Conservation (phyloP, 352 stramenopile species). For the Globisporangium yorkense region DNA sequence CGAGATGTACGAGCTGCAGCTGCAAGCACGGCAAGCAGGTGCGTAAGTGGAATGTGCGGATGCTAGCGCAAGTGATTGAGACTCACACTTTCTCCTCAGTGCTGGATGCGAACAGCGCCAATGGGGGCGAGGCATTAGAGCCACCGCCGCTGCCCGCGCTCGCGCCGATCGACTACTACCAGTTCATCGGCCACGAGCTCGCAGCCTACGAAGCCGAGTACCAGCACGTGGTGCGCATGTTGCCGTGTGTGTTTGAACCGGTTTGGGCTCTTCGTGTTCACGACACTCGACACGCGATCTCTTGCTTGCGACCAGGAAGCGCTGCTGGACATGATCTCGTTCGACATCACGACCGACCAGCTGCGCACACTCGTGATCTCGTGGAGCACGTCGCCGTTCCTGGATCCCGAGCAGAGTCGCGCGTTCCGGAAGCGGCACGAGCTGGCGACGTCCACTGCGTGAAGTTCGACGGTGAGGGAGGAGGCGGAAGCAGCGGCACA, state of each 20-base stretch:
- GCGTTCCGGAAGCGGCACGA: constrained; percentile 38
- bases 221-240: constrained; percentile 62
- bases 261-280: background rate
- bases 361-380: constrained; percentile 76
- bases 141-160: constrained; percentile 19
- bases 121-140: background rate
- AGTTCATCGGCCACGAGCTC: constrained; percentile 65
- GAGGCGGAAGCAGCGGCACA: background rate
- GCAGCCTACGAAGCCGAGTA: constrained; percentile 75
- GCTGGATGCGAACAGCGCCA: background rate
- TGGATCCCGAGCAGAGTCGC: constrained; percentile 40
- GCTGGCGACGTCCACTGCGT: constrained; percentile 2
- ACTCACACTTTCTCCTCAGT: constrained; percentile 6
- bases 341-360: constrained; percentile 61
- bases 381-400: constrained; percentile 76
- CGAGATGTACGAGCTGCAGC: constrained; percentile 54
- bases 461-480: background rate
- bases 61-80: background rate
- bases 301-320: constrained; percentile 29
- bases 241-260: background rate
- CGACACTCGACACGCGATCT: too few species aligned
- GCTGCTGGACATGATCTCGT: constrained; percentile 57
- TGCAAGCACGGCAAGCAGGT: constrained; percentile 31
- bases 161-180: constrained; percentile 51
- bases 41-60: constrained; percentile 2